Conservation (phyloP, 768 basidiomycete species). For the Crepidotus variabilis region DNA sequence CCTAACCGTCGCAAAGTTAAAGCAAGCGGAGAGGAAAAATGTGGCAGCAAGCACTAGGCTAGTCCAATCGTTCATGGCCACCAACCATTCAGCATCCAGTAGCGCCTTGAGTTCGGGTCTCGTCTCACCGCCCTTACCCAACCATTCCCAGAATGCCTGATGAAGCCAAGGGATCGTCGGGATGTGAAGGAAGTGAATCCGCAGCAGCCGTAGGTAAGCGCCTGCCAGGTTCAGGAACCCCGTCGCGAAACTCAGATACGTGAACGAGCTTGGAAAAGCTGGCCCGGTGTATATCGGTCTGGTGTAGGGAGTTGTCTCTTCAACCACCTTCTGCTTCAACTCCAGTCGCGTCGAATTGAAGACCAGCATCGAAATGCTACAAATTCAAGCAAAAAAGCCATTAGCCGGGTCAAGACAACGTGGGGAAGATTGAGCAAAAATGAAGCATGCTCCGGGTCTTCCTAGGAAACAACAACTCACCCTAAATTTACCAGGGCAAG, state of each 20-base stretch:
- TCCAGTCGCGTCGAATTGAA: conserved; percentile 16
- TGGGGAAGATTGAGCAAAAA: too few relatives aligned
- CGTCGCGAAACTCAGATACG: conserved; percentile 12
- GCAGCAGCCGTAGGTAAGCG: conserved; percentile 12
- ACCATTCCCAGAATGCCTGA: background rate
- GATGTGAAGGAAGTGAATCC: conserved; percentile 16
- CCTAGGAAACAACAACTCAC: background rate
- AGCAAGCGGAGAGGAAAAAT: conserved; percentile 15
- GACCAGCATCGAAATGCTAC: conserved; percentile 15
- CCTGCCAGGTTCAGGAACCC: conserved; percentile 16
- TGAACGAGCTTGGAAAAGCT: conserved; percentile 14
- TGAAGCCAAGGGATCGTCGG: conserved; percentile 13
- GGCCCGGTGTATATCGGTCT: background rate
- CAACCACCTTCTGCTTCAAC: conserved; percentile 9
- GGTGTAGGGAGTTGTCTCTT: conserved; percentile 11
- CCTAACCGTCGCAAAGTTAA: conserved; percentile 19
- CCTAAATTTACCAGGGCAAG: background rate
- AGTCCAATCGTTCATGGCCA: conserved; percentile 20
- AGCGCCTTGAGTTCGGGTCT: conserved; percentile 6
- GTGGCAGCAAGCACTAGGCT: conserved; percentile 15
- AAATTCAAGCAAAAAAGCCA: too few relatives aligned
- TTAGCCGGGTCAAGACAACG: too few relatives aligned
- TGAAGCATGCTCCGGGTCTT: too few relatives aligned
- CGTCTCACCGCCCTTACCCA: conserved; percentile 1
- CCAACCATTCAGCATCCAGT: conserved; percentile 14